Conservation (phyloP, 2,329 filamentous ascomycete species). For the Knufia petricola region DNA sequence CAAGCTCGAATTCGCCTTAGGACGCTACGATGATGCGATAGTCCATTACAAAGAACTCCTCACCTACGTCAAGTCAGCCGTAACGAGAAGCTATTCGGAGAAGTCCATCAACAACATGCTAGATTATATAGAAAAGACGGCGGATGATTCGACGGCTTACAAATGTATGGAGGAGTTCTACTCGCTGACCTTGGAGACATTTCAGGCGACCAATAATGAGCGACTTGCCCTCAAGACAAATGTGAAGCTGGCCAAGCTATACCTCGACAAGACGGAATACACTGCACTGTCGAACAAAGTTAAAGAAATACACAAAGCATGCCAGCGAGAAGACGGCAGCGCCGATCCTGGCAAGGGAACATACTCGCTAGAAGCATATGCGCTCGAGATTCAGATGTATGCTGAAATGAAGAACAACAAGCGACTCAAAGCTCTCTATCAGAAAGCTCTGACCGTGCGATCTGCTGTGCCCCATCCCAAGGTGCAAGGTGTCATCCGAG, state of each 20-base stretch:
- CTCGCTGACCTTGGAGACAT: slow-evolving; percentile 81
- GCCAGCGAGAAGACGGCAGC: slow-evolving; percentile 74
- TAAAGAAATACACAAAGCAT: slow-evolving; percentile 77
- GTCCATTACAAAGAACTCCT: slow-evolving; percentile 91
- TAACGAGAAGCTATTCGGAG: slow-evolving; percentile 96
- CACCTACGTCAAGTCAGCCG: slow-evolving; percentile 92
- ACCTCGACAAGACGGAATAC: slow-evolving; percentile 87
- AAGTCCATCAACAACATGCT: slow-evolving; percentile 99
- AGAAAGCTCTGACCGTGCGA: slow-evolving; percentile 79
- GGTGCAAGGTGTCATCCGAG: slow-evolving; percentile 97
- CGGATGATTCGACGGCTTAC: slow-evolving; percentile 60
- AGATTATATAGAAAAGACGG: slow-evolving; percentile 91
- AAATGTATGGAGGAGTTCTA: slow-evolving; percentile 92
- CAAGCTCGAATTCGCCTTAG: slow-evolving; percentile 90
- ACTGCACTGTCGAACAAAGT: slow-evolving; percentile 69
- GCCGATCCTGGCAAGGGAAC: slow-evolving; percentile 94
- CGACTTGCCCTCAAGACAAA: slow-evolving; percentile 96
- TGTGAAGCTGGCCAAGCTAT: slow-evolving; percentile 86
- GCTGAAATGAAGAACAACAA: slow-evolving; percentile 96
- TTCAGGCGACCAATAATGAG: slow-evolving; percentile 96
- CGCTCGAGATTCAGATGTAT: slow-evolving; percentile 97
- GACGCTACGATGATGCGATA: slow-evolving; percentile 75
- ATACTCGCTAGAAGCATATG: slow-evolving; percentile 90
- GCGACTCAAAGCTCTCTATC: slow-evolving; percentile 84
- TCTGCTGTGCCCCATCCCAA: slow-evolving; percentile 98